Conservation (phyloP, 345 rosid genomes). For the Abelmoschus esculentus region DNA sequence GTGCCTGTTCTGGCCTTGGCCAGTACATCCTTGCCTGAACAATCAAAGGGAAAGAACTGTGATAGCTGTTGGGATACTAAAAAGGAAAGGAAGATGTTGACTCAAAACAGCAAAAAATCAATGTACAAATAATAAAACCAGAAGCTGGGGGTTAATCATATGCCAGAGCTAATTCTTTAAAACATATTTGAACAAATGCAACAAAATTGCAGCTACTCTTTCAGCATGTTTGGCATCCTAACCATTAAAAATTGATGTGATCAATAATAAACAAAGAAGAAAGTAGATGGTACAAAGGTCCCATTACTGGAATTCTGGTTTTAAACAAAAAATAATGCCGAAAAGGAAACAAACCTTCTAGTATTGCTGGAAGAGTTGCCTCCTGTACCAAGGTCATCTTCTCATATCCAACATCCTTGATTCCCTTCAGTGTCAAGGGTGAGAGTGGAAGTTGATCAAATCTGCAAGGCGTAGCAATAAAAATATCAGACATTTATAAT, state of each 20-base stretch:
- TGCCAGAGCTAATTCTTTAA: not conserved
- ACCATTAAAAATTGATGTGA: not conserved
- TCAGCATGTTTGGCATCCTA: not conserved
- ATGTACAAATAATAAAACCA: not conserved
- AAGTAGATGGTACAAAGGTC: not conserved
- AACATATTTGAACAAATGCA: not conserved
- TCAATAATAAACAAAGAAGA: not conserved
- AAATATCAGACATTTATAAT: conserved; percentile 7
- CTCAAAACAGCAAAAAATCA: not conserved
- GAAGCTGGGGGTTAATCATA: not conserved
- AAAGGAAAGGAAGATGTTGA: not conserved
- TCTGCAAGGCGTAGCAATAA: conserved; percentile 33
- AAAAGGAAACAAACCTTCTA: conserved; percentile 45
- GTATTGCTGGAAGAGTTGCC: conserved; percentile 82
- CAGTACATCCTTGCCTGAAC: conserved; percentile 83
- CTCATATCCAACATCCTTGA: conserved; percentile 81
- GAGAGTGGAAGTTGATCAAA: conserved; percentile 79
- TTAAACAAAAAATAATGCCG: not conserved
- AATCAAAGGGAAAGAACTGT: not conserved
- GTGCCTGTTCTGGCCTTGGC: conserved; percentile 99
- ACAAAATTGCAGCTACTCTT: not conserved
- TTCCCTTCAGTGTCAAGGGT: conserved; percentile 65
- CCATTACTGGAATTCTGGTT: not conserved
- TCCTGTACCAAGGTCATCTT: conserved; percentile 92
- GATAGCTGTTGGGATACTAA: not conserved